phyloP scores from a whole-genome alignment of 2,329 filamentous ascomycete genomes.

The Cyphellophora attinorum region DNA sequence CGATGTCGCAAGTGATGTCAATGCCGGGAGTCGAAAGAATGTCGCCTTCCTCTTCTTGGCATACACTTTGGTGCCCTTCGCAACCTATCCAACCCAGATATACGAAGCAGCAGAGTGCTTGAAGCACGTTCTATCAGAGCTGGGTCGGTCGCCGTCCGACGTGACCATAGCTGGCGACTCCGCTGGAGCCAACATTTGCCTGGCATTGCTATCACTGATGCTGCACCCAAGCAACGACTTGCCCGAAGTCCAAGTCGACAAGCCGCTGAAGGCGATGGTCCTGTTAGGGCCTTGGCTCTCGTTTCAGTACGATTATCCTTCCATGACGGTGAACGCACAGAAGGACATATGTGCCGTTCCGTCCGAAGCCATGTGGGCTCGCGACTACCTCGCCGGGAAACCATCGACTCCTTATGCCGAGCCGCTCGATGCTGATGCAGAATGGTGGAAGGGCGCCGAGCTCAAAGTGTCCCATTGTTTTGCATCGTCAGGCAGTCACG shows the following conservation, averaged over 20 bases:
- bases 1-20: constrained; percentile 8
- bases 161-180: constrained; percentile 35
- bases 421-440: constrained; percentile 8
- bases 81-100: constrained; percentile 34
- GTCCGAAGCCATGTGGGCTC: constrained; percentile 7
- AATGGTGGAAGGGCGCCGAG: constrained; percentile 15
- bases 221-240: constrained; percentile 45
- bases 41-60: constrained; percentile 44
- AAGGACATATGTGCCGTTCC: constrained; percentile 12
- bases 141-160: constrained; percentile 23
- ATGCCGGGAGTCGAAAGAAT: constrained; percentile 24
- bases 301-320: constrained; percentile 29
- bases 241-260: constrained; percentile 11
- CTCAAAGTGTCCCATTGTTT: constrained; percentile 14
- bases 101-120: constrained; percentile 30
- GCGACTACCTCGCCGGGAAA: constrained; percentile 11
- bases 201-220: constrained; percentile 15
- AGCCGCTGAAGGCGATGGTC: constrained; percentile 36
- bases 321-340: constrained; percentile 6
- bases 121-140: constrained; percentile 28
- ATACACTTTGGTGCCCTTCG: constrained; percentile 46
- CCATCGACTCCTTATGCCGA: constrained; percentile 10
- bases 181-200: constrained; percentile 32
- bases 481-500: constrained; percentile 11
- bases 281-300: constrained; percentile 51